These are phyloP conservation scores for Leptomonas pyrrhocoris DNA, from an alignment of 208 protist species.

Conservation along the genomic window DNA sequence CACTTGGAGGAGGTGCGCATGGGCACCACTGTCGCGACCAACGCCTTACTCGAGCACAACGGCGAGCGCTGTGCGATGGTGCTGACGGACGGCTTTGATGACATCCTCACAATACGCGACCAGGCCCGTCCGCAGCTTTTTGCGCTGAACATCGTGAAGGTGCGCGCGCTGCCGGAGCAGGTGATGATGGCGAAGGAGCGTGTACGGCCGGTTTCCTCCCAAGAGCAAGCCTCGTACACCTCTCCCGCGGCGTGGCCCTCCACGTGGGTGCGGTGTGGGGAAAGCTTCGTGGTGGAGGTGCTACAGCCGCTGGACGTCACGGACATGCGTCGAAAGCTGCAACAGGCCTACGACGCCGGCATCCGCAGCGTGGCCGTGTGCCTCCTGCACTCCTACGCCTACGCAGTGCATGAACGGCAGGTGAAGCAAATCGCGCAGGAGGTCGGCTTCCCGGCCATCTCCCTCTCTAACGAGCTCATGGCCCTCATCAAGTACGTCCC, in stretches of 20 bases:
- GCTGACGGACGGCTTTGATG: constrained; percentile 92
- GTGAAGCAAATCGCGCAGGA: constrained; percentile 83
- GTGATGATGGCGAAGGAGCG: constrained; percentile 89
- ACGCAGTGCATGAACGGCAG: constrained; percentile 78
- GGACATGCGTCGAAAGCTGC: constrained; percentile 47
- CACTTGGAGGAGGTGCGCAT: constrained; percentile 93
- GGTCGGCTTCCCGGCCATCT: constrained; percentile 92
- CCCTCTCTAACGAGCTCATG: constrained; percentile 91
- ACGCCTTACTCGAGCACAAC: constrained; percentile 96
- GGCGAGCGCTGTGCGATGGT: constrained; percentile 91
- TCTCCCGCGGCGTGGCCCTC: constrained; percentile 39
- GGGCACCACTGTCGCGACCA: constrained; percentile 97
- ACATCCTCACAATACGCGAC: constrained; percentile 94
- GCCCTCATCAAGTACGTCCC: constrained; percentile 93
- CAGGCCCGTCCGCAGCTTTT: constrained; percentile 94
- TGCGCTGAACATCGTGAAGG: constrained; percentile 89
- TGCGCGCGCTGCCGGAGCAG: constrained; percentile 86
- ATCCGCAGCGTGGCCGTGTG: constrained; percentile 91
- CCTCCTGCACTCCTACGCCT: constrained; percentile 95
- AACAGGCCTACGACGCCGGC: constrained; percentile 61
- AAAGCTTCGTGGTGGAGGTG: constrained; percentile 76
- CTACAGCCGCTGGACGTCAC: constrained; percentile 57
- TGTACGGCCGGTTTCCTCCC: constrained; percentile 61
- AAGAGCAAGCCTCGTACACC: constrained; percentile 37
- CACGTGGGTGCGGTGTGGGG: constrained; percentile 65